These are phyloP conservation scores for Westerdykella ornata DNA, from an alignment of 2,329 filamentous ascomycete genomes.

Conservation along the genomic window DNA sequence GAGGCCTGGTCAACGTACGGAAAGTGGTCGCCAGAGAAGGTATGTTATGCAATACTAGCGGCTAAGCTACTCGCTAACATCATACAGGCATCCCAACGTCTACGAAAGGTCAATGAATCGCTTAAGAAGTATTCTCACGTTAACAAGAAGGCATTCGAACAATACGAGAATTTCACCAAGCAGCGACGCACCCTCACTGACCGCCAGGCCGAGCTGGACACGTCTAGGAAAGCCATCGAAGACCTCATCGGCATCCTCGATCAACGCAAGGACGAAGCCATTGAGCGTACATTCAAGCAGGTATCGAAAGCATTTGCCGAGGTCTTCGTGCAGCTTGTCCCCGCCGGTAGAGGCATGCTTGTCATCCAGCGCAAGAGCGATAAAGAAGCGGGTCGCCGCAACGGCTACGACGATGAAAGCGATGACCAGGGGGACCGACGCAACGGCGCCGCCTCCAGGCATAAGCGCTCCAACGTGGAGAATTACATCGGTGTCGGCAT, in stretches of 20 bases:
- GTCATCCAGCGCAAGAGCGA: slow-evolving; percentile 91
- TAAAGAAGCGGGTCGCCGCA: slow-evolving; percentile 59
- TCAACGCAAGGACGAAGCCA: slow-evolving; percentile 93
- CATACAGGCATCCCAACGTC: slow-evolving; percentile 49
- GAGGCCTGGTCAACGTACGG: slow-evolving; percentile 90
- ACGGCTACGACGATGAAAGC: slow-evolving; percentile 54
- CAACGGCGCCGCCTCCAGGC: slow-evolving; percentile 7
- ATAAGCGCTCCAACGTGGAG: slow-evolving; percentile 54
- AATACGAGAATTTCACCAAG: slow-evolving; percentile 94
- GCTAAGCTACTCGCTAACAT: slow-evolving; percentile 9
- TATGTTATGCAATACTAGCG: slow-evolving; percentile 40
- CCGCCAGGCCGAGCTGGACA: slow-evolving; percentile 79
- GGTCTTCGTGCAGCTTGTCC: slow-evolving; percentile 92
- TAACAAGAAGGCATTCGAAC: slow-evolving; percentile 99
- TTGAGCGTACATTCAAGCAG: slow-evolving; percentile 97
- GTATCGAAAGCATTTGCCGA: slow-evolving; percentile 87
- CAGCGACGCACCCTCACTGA: slow-evolving; percentile 82
- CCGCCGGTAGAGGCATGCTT: slow-evolving; percentile 81
- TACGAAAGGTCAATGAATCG: slow-evolving; percentile 86
- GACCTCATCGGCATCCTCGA: slow-evolving; percentile 89
- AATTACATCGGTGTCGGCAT: slow-evolving; percentile 97
- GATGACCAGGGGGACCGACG: slow-evolving; percentile 34
- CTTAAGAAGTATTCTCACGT: slow-evolving; percentile 96
- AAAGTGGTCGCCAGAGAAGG: slow-evolving; percentile 69
- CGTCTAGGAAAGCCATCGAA: slow-evolving; percentile 78